These are phyloP conservation scores for Nicotiana knightiana DNA, from an alignment of 257 asterid genomes.

Conservation along the genomic window DNA sequence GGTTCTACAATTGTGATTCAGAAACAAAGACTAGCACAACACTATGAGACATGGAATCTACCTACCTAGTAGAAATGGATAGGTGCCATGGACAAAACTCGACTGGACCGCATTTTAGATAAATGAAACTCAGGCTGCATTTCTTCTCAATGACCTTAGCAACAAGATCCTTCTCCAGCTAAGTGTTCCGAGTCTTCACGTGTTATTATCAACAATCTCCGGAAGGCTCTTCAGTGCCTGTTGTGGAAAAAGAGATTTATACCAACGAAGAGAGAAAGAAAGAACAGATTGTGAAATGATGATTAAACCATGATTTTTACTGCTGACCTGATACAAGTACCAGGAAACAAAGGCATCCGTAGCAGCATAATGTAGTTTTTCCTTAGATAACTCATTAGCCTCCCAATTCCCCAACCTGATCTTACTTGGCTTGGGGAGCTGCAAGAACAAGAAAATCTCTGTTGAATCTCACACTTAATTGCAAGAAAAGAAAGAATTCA, in stretches of 20 bases:
- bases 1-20: not conserved
- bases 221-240: conserved; percentile 60
- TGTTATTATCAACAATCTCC: conserved; percentile 29
- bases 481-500: not conserved
- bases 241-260: not conserved
- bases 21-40: not conserved
- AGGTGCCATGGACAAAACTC: not conserved
- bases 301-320: not conserved
- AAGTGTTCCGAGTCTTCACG: conserved; percentile 11
- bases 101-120: not conserved
- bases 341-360: conserved; percentile 88
- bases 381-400: conserved; percentile 52
- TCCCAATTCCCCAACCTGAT: conserved; percentile 93
- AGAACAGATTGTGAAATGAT: not conserved
- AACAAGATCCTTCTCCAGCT: conserved; percentile 11
- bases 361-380: conserved; percentile 75
- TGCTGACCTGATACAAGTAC: conserved; percentile 70
- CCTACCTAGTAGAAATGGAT: not conserved
- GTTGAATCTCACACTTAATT: conserved; percentile 4
- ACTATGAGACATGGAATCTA: not conserved
- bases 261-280: not conserved
- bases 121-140: not conserved
- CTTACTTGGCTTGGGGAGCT: conserved; percentile 78
- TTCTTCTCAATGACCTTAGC: not conserved
- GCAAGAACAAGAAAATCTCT: conserved; percentile 21